These are phyloP conservation scores for Mucor indicus DNA, from an alignment of 371 early-diverging fungal species.

Conservation along the genomic window DNA sequence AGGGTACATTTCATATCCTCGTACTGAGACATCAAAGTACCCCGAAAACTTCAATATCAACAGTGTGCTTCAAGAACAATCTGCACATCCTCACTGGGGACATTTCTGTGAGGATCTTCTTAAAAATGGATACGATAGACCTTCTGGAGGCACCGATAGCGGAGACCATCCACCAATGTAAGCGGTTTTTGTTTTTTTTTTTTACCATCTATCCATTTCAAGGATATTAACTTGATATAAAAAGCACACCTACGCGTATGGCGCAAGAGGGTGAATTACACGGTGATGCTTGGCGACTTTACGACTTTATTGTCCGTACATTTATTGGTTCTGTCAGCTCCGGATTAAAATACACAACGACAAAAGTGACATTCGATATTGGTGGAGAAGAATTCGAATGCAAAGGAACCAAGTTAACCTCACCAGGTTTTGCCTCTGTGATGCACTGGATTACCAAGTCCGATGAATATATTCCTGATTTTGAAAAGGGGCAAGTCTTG, in stretches of 20 bases:
- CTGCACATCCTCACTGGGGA: conserved; percentile 41
- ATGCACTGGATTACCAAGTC: conserved; percentile 49
- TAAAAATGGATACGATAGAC: conserved; percentile 31
- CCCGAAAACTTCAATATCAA: conserved; percentile 56
- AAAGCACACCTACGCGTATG: conserved; percentile 51
- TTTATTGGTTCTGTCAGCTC: conserved; percentile 63
- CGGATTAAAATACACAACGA: conserved; percentile 57
- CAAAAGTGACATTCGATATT: conserved; percentile 47
- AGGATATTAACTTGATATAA: too few relatives aligned
- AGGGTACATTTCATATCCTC: conserved; percentile 73
- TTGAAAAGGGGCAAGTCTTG: conserved; percentile 32
- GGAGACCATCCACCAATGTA: conserved; percentile 54
- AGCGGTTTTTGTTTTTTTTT: not conserved
- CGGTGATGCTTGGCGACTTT: conserved; percentile 56
- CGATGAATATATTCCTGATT: conserved; percentile 51
- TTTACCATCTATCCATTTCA: too few relatives aligned
- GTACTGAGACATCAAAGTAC: conserved; percentile 74
- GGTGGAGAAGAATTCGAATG: conserved; percentile 50
- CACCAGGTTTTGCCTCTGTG: conserved; percentile 49
- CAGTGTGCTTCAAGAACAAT: conserved; percentile 36
- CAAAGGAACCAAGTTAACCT: conserved; percentile 34
- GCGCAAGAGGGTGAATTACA: conserved; percentile 49
- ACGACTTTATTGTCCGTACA: conserved; percentile 57
- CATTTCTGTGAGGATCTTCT: conserved; percentile 30
- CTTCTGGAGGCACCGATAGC: conserved; percentile 47